Evolutionary conservation across 129 eudicot species (phyloP).

Genomic region (Logfia minima): DNA sequence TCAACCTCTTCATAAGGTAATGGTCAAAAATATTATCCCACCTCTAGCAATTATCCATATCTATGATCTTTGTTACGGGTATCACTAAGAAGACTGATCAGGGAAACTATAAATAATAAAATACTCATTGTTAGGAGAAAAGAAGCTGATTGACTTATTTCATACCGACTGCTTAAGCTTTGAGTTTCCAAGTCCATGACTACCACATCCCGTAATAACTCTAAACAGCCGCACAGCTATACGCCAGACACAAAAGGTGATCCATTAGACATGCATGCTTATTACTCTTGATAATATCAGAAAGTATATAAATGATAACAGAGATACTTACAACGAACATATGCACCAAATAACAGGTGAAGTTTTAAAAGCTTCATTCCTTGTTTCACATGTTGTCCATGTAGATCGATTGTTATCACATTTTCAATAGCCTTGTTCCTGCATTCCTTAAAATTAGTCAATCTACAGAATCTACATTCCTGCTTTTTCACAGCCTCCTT

Average conservation of each 20-base stretch:
- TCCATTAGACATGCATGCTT: background rate
- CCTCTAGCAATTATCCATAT: background rate
- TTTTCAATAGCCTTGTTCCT: slow-evolving; percentile 84
- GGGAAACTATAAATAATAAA: background rate
- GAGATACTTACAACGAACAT: slow-evolving; percentile 76
- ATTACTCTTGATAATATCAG: background rate
- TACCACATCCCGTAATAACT: slow-evolving; percentile 96
- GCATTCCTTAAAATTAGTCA: slow-evolving; percentile 32
- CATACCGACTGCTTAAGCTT: slow-evolving; percentile 91
- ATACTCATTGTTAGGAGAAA: background rate
- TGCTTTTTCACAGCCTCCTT: background rate
- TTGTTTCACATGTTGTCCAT: slow-evolving; percentile 96
- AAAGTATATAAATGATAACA: background rate
- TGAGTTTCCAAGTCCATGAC: slow-evolving; percentile 83
- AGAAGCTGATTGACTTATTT: background rate
- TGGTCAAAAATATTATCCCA: background rate
- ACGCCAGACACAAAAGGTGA: slow-evolving; percentile 17
- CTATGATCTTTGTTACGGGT: background rate
- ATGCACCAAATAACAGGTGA: slow-evolving; percentile 92
- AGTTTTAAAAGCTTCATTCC: slow-evolving; percentile 90
- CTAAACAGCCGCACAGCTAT: slow-evolving; percentile 80
- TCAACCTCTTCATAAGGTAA: background rate
- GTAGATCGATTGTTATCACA: slow-evolving; percentile 85
- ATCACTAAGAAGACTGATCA: background rate
- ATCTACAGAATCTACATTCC: background rate